Base-by-base conservation (phyloP, 768 basidiomycete genomes). In the Termitomyces sp. region DNA sequence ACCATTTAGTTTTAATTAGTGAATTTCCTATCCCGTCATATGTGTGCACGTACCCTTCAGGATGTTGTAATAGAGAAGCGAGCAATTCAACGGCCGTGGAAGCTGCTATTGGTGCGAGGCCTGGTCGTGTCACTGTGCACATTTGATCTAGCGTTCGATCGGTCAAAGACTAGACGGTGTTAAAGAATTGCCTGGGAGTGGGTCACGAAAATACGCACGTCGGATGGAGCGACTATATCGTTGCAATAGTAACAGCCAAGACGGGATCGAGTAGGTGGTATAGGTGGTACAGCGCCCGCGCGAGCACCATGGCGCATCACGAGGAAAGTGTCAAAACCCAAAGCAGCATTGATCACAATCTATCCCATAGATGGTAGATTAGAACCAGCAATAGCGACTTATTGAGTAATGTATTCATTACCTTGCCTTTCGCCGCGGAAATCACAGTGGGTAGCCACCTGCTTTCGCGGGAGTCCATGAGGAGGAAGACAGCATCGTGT, bases 391-490 rank as follows among this genome's bases (percentile, higher is more conserved):
- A 23, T 8, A 41, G 55, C 8, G 28, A 20, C n/a, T 28, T 20
- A 23, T 36, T 12, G 47, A 50, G 14, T 3, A 18, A 53, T n/a
- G 20, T 71, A 26, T 12, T 20, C 71, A 26, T n/a, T 57, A 88
- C 93, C 83, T 98, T 98, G 56, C 84, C 85, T 73, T 94, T 92
- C 9, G 86, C 81, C 0, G 90, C 86, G 0, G 87, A 90, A 14
- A 99, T 72, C 12, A 99, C 85, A 0, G 93, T 97, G 12, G 96
- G 97, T 52, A 99, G 74, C 97, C 97, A 99, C 48, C 97, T 75
- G 65, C 93, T 95, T 72, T 99, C 97, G 38, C 96, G 78, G n/a
- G 95, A 98, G 70, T 98, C 97, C 97, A 98, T 98, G 26, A 98
- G 78, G 35, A 98, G 77, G 72, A 95, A 98, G 3, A 98, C 79